A percentile compares a stretch with the other conserved stretches of the same genome.
phyloP scores from a whole-genome alignment of 2,329 filamentous ascomycete genomes.

The Penicillium sp. region DNA sequence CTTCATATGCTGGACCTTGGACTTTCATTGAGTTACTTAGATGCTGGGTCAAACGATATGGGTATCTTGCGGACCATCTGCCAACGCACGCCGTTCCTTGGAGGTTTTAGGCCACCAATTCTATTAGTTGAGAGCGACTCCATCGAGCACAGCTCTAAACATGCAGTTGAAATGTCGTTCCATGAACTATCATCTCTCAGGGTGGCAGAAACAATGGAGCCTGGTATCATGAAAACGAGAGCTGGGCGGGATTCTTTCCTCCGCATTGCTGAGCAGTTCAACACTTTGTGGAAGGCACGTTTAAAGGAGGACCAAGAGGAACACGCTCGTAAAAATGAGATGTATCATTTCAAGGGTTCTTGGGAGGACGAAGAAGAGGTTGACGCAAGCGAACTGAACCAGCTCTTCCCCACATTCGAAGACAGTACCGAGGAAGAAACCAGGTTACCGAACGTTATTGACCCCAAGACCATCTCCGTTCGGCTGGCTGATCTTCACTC shows the following conservation, averaged over 20 bases:
- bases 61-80: conserved; percentile 37
- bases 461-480: conserved; percentile 62
- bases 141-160: conserved; percentile 24
- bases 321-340: conserved; percentile 72
- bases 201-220: conserved; percentile 39
- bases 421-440: conserved; percentile 53
- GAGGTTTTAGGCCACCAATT: conserved; percentile 31
- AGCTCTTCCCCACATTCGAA: conserved; percentile 81
- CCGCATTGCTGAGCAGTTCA: conserved; percentile 72
- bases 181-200: conserved; percentile 44
- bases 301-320: conserved; percentile 77
- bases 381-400: conserved; percentile 74
- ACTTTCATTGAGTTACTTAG: conserved; percentile 61
- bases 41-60: conserved; percentile 21
- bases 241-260: conserved; percentile 62
- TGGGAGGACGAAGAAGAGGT: conserved; percentile 76
- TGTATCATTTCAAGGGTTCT: conserved; percentile 84
- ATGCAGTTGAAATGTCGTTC: conserved; percentile 41
- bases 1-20: conserved; percentile 79
- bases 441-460: conserved; percentile 34
- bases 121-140: conserved; percentile 12
- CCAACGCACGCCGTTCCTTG: conserved; percentile 46
- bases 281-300: conserved; percentile 78
- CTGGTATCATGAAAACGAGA: conserved; percentile 43
- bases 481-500: conserved; percentile 66